Evolutionary conservation across 768 basidiomycete genomes (phyloP), one percentile per base, ranked within the genome.

Genomic region (Bullera alba): DNA sequence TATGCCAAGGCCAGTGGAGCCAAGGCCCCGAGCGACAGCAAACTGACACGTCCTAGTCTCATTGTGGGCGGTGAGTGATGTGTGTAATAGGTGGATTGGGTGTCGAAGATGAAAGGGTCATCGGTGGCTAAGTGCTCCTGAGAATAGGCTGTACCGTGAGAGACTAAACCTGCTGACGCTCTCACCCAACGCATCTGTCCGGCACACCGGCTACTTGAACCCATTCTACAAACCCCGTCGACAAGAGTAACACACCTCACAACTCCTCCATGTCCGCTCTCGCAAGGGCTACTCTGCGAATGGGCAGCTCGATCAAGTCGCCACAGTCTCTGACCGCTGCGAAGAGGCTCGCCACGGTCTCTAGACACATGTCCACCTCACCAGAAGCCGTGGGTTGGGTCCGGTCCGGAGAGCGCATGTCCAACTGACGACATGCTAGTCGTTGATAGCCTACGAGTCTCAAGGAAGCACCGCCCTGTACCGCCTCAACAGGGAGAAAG

Each of bases 401-500:
- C 10, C n/a, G n/a, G 32, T 8, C 32, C n/a, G 32, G 21, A 8
- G 21, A 10, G 14, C 8, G 38, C 50, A 45, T 19, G 12, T 2
- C 23, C 16, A 7, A 25, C 17, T 50, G 39, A 30, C 28, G 4
- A 12, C 21, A 35, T 15, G 34, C 19, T 19, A 63, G 57, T 44
- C 53, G 8, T 38, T 58, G 17, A 62, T 70, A 7, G 39, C 67
- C 14, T 66, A 67, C 52, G 63, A 64, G 38, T 61, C 58, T 0
- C 43, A 54, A 26, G 54, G 57, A 16, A 48, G 45, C 22, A 54
- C 66, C 23, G 78, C 89, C 52, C 81, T 79, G 21, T 90, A 84
- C 64, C 77, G 80, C 35, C 80, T 97, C 46, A 93, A 95, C 64
- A 79, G 91, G 47, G 81, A 86, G 0, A 70, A 69, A 53, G 86